Conservation (phyloP, 495 filamentous ascomycete genomes). For the Gamarada debralockiae region DNA sequence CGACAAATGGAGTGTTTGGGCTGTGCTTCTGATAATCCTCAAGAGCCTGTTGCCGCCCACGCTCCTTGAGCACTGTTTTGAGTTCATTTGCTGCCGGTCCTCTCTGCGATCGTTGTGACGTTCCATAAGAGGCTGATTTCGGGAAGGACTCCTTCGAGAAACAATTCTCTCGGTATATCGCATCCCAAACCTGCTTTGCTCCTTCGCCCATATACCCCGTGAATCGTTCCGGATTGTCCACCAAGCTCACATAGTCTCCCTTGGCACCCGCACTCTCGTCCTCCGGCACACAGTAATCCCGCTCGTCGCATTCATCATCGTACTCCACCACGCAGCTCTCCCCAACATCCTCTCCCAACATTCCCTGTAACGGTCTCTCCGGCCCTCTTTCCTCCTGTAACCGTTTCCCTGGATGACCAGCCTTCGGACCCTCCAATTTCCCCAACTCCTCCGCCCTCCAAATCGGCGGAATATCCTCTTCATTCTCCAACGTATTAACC, state of each 20-base stretch:
- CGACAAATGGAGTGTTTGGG: conserved; percentile 41
- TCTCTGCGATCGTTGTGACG: conserved; percentile 21
- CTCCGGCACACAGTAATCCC: conserved; percentile 95
- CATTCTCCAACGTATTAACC: conserved; percentile 93
- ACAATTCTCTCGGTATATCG: conserved; percentile 96
- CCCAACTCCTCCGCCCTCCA: conserved; percentile 92
- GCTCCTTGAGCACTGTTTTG: conserved; percentile 72
- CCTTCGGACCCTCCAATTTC: conserved; percentile 89
- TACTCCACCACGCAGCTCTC: conserved; percentile 97
- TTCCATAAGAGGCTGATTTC: conserved; percentile 37
- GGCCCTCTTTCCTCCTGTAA: conserved; percentile 64
- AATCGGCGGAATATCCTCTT: conserved; percentile 85
- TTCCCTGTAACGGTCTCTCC: conserved; percentile 71
- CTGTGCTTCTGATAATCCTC: conserved; percentile 48
- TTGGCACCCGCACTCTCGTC: conserved; percentile 83
- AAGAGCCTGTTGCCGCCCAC: conserved; percentile 56
- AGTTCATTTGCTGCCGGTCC: conserved; percentile 71
- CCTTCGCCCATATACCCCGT: conserved; percentile 87
- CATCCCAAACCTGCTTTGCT: conserved; percentile 87
- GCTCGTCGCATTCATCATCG: conserved; percentile 95
- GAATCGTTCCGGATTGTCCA: conserved; percentile 92
- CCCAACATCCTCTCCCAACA: conserved; percentile 79
- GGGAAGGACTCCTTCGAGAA: conserved; percentile 70
- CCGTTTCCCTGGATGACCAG: conserved; percentile 75
- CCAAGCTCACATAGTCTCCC: conserved; percentile 92